These are phyloP conservation scores for Paraphaeosphaeria sporulosa DNA, from an alignment of 2,329 filamentous ascomycete genomes.

Conservation along the genomic window DNA sequence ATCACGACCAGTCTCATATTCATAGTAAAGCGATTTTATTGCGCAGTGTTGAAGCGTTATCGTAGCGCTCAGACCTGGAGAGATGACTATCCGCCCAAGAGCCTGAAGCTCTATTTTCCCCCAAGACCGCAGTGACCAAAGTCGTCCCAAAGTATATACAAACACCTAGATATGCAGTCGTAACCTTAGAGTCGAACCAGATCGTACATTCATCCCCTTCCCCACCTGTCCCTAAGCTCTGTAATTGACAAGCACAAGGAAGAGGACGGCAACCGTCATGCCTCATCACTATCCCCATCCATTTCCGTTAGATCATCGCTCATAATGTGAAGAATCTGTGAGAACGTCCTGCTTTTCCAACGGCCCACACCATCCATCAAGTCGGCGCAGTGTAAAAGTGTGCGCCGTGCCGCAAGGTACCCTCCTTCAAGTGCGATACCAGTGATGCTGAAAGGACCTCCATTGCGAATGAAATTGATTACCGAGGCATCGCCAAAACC, in stretches of 20 bases:
- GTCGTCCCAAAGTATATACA: background rate
- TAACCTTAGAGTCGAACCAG: slow-evolving; percentile 1
- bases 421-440: slow-evolving; percentile 59
- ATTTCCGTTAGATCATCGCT: slow-evolving; percentile 57
- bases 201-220: slow-evolving; percentile 29
- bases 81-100: background rate
- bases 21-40: background rate
- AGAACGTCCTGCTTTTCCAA: slow-evolving; percentile 60
- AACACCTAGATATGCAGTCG: slow-evolving; percentile 10
- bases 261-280: slow-evolving; percentile 40
- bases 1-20: background rate
- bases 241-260: slow-evolving; percentile 31
- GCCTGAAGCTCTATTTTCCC: background rate
- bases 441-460: slow-evolving; percentile 57
- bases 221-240: slow-evolving; percentile 34
- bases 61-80: background rate
- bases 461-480: slow-evolving; percentile 57
- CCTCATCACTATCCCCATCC: slow-evolving; percentile 33
- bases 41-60: background rate
- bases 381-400: slow-evolving; percentile 60
- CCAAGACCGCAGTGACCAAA: background rate
- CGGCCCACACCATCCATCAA: slow-evolving; percentile 62
- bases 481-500: slow-evolving; percentile 42
- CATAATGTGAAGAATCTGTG: slow-evolving; percentile 63
- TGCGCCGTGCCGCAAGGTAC: slow-evolving; percentile 60